Evolutionary conservation across 805 yeast genomes (phyloP).

Genomic region (Starmera caribaea): DNA sequence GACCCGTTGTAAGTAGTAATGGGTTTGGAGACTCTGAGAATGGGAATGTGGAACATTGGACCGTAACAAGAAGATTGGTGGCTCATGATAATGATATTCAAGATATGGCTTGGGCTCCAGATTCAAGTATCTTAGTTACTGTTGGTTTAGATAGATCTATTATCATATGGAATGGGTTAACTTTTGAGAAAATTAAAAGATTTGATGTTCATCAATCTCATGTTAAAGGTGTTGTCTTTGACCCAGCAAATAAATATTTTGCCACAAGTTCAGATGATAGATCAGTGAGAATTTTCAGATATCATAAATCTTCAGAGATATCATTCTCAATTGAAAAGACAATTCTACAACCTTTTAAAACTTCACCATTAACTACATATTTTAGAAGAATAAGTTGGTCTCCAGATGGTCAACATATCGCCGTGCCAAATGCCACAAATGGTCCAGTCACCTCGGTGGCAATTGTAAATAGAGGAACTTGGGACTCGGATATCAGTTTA

Average conservation of each 20-base stretch:
- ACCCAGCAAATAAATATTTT: slow-evolving; percentile 96
- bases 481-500: slow-evolving; percentile 68
- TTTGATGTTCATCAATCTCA: slow-evolving; percentile 91
- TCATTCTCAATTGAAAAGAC: slow-evolving; percentile 82
- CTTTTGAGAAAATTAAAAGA: slow-evolving; percentile 81
- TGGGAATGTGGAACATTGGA: slow-evolving; percentile 87
- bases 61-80: slow-evolving; percentile 81
- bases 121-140: slow-evolving; percentile 78
- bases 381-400: slow-evolving; percentile 84
- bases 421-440: slow-evolving; percentile 78
- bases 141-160: slow-evolving; percentile 93
- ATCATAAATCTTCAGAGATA: slow-evolving; percentile 66
- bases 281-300: slow-evolving; percentile 78
- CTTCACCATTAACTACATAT: slow-evolving; percentile 87
- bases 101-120: slow-evolving; percentile 98
- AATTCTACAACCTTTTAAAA: slow-evolving; percentile 74
- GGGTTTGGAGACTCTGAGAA: slow-evolving; percentile 53
- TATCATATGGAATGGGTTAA: slow-evolving; percentile 87
- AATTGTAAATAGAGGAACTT: slow-evolving; percentile 63
- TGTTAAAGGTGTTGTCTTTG: slow-evolving; percentile 94
- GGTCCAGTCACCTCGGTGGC: slow-evolving; percentile 74
- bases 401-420: slow-evolving; percentile 82
- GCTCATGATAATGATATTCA: slow-evolving; percentile 98
- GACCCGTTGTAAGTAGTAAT: slow-evolving; percentile 15
- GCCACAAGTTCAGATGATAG: slow-evolving; percentile 97